Evolutionary conservation across 768 basidiomycete species (phyloP), one percentile per base, ranked within the genome.

Genomic region (Trametes punicea): DNA sequence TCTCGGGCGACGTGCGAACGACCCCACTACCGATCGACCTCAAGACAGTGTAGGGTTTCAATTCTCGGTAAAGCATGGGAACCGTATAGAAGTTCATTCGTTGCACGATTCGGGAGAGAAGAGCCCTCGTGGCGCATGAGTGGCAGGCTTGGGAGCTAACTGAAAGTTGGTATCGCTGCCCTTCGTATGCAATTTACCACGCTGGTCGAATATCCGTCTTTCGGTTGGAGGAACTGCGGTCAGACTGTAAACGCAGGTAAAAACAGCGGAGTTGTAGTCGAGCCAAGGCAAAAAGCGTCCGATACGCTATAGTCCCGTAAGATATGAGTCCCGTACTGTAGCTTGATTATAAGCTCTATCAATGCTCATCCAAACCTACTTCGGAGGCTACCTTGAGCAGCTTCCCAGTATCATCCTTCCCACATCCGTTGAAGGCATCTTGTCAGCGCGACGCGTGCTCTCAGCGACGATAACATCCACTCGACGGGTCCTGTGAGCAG

Each of bases 61-160:
- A 38, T 34, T 25, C 44, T 46, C 26, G 52, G 40, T 26, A 39
- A 16, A 25, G 18, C 52, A 23, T 54, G 52, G 45, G 52, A 54
- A 39, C n/a, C 18, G 18, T 2, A 13, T 20, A 36, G 33, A 45
- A 29, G 52, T 34, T 13, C 39, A 51, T 51, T 31, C 40, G n/a
- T n/a, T 25, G 21, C 40, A 21, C 30, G 3, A n/a, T 42, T 31
- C 40, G 20, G 29, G 42, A 30, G 31, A 38, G 52, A 54, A 38
- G 52, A 9, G 26, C 18, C 44, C 46, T 46, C 26, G 45, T 46
- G 52, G 52, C 52, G 52, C 52, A n/a, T n/a, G n/a, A n/a, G n/a
- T n/a, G n/a, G n/a, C 52, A 44, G 26, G 44, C 42, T 4, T 36
- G 52, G 34, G 33, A 15, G 10, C 42, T 38, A 26, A 27, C 40